Conservation (phyloP, 1,284 basidiomycete genomes). For the Coriolopsis trogii region DNA sequence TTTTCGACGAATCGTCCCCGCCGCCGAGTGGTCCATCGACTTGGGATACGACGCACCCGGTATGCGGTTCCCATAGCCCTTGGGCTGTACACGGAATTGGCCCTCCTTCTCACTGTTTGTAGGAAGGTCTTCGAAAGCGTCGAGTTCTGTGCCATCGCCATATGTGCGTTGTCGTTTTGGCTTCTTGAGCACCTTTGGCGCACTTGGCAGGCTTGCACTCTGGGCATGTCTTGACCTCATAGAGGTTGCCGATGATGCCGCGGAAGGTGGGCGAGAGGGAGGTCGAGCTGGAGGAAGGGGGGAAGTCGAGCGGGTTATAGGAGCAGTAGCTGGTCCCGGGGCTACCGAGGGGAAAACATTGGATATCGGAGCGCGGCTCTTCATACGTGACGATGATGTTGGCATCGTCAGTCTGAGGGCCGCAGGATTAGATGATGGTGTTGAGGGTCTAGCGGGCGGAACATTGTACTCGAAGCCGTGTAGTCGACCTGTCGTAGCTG, state of each 20-base stretch:
- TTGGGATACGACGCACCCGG: conserved; percentile 57
- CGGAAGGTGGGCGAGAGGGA: conserved; percentile 56
- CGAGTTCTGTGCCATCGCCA: conserved; percentile 93
- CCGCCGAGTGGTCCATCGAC: conserved; percentile 40
- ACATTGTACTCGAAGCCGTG: conserved; percentile 62
- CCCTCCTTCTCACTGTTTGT: conserved; percentile 84
- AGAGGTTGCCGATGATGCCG: conserved; percentile 51
- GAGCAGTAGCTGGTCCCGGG: conserved; percentile 30
- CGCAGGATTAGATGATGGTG: conserved; percentile 72
- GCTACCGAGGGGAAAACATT: conserved; percentile 60
- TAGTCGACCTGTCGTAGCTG: conserved; percentile 59
- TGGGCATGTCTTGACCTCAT: conserved; percentile 35
- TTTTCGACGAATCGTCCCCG: conserved; percentile 59
- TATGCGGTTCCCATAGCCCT: conserved; percentile 62
- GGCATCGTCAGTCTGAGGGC: conserved; percentile 87
- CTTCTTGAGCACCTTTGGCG: conserved; percentile 71
- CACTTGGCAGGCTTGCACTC: conserved; percentile 40
- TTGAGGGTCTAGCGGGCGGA: conserved; percentile 77
- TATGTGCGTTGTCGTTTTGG: conserved; percentile 76
- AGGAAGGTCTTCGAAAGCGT: conserved; percentile 88
- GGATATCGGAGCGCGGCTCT: conserved; percentile 73
- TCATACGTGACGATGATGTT: conserved; percentile 66
- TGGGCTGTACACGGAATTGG: conserved; percentile 69
- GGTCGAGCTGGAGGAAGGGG: conserved; percentile 62
- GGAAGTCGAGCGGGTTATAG: conserved; percentile 49